Base-by-base conservation (phyloP, 129 eudicot genomes). In the sunflower (Helianthus annuus) region DNA sequence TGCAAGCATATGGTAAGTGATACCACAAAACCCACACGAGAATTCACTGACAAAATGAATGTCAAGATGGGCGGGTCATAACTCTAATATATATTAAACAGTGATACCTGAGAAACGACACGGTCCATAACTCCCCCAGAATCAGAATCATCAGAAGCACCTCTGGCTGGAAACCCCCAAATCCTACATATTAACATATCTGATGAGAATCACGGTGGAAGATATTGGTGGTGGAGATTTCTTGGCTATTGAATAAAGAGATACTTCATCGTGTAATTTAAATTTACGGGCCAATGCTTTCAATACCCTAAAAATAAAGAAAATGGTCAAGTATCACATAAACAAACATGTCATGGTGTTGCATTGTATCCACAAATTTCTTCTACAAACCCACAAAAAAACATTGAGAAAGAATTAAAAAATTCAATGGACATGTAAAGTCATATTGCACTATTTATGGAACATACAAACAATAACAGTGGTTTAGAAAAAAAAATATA, bases 101-200 rank as follows among this genome's bases (percentile, higher is more conserved):
- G 48, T 12, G 16, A 45, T 19, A 56, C 97, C 98, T 94, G 98
- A 72, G 98, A 94, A 78, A 94, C 98, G 8, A 94, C 98, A 27
- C 98, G 87, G 58, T 94, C 98, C 98, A 94, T 94, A 64, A 94
- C 98, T 62, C 98, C 98, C 63, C 98, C 98, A 67, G 98, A 94
- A n/a, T n/a, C n/a, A n/a, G n/a, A n/a, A 78, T 94, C 98, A 76
- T 97, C 98, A 11, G 98, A 94, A 72, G 93, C 96, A 88, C 98
- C 98, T 70, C 98, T 80, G 58, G 98, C 98, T 8, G 98, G 22
- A 19, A 19, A 19, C 22, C 22, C 22, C 22, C 22, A 19, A 19
- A 19, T 19, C 22, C 22, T 0, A 19, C 22, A 19, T 0, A 19
- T 19, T 19, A 19, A 19, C 22, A 19, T 19, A 19, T 0, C 22